A percentile compares a stretch with the other conserved stretches of the same genome.
phyloP scores from a whole-genome alignment of 1,284 basidiomycete species.

The Trichosporon asahii region DNA sequence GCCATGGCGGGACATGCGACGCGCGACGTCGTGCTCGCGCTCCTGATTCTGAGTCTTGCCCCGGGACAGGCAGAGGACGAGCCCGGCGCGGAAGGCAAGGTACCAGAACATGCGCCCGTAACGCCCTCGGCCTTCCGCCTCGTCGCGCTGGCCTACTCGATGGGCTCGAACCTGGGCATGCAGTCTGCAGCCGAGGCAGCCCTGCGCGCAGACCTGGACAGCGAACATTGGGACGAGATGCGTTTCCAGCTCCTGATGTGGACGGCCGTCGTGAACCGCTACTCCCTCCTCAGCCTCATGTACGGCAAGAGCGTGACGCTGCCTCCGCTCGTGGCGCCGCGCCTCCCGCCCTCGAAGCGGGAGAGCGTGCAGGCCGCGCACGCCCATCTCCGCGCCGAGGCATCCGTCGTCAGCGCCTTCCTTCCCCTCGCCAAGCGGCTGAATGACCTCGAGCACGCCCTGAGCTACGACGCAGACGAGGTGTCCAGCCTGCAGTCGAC shows the following conservation, averaged over 20 bases:
- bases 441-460: conserved; percentile 12
- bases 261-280: conserved; percentile 23
- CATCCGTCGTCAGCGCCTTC: conserved; percentile 12
- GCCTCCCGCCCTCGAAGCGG: conserved; percentile 15
- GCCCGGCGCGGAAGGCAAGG: no score
- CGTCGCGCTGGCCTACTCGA: conserved; percentile 31
- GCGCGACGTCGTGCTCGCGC: conserved; percentile 32
- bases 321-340: conserved; percentile 12
- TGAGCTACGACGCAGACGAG: neutral
- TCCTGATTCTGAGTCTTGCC: conserved; percentile 33
- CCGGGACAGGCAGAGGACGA: conserved; percentile 18
- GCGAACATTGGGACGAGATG: conserved; percentile 14
- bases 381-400: conserved; percentile 19
- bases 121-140: conserved; percentile 25
- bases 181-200: conserved; percentile 13
- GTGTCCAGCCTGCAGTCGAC: neutral
- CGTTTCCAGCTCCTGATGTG: conserved; percentile 22
- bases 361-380: conserved; percentile 19
- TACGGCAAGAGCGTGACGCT: conserved; percentile 6
- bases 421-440: conserved; percentile 10
- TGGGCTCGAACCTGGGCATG: conserved; percentile 31
- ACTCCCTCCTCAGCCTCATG: conserved; percentile 15
- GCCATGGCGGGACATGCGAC: conserved; percentile 29
- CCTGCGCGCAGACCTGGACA: conserved; percentile 14
- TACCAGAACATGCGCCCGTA: conserved; percentile 11